Base-by-base conservation (phyloP, 164 flowering plant genomes). In the Aristolochia californica region DNA sequence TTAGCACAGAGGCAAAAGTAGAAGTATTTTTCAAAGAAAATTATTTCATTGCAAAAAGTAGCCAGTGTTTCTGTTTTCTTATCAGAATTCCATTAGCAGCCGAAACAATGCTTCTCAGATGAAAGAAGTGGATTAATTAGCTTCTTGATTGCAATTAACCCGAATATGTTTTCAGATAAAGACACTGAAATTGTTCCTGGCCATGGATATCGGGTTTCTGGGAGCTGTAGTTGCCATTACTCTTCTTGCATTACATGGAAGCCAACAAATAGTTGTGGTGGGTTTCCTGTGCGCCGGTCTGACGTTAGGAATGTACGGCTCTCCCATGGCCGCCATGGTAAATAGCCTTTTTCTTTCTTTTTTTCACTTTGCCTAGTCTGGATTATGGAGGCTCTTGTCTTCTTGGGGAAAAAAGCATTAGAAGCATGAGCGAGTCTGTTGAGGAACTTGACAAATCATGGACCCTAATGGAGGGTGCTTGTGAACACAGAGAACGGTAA, bases 301-400 rank as follows among this genome's bases (percentile, higher is more conserved):
- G 22, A 83, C 85, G 16, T 50, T 87, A 11, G 84, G 74, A 59
- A 85, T 87, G 91, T 87, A 83, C 64, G 91, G 75, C 20, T 61
- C 91, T 0, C 96, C 96, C 24, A 44, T 83, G 11, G 45, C 76
- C 5, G 74, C 61, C 67, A 80, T 87, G 83, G 96, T 85, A 77
- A 64, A 43, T 20, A 4, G 18, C 5, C 38, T n/a, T n/a, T 14
- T 3, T 20, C 25, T 34, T 21, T 22, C 55, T 28, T 26, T 10
- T 28, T 22, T 22, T 20, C 50, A 45, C 28, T 43, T 15, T 45
- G 48, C n/a, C n/a, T n/a, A n/a, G n/a, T n/a, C n/a, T n/a, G n/a
- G 14, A 7, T 20, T 14, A 15, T 47, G 10, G 17, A 17, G 4
- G 2, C 12, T 49, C 21, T 49, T 5, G 21, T 49, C 23, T 18